Base-by-base conservation (phyloP, 1,284 basidiomycete species). In the Trichosporon sp. region DNA sequence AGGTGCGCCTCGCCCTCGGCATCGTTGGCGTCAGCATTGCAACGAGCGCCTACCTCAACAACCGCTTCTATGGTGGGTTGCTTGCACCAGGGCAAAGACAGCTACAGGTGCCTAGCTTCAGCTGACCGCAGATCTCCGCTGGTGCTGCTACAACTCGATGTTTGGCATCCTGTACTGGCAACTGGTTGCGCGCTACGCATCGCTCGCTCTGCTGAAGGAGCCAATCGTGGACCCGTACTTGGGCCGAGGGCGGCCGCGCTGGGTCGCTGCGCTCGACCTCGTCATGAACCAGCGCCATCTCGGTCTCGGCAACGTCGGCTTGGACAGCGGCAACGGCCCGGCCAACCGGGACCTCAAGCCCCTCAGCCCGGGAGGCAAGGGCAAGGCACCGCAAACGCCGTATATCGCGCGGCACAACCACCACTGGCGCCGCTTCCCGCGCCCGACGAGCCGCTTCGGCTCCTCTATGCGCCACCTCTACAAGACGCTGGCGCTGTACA, bases 251-350 rank as follows among this genome's bases (percentile, higher is more conserved):
- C 70, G 77, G n/a, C 51, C 66, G 44, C 69, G 67, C 21, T 56
- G 75, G 1, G 34, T 76, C 0, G 65, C 73, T 1, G 77, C 76
- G 0, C 66, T 78, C 3, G 78, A 80, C 66, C 62, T 79, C 8
- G 70, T 69, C n/a, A 64, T 74, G 51, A 79, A 80, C 69, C 70
- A 74, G 1, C 74, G 80, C 15, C 74, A 75, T 74, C 68, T 81
- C 11, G 77, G 73, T 8, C 68, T 81, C 18, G 75, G 75, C 15
- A 62, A 58, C 23, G 70, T 76, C 1, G 73, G 75, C 23, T 51
- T 75, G 12, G 73, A 75, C 58, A 47, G 53, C 18, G 62, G 13
- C 13, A 12, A 29, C 21, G 69, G 69, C 0, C 64, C 34, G 21
- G 58, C 64, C 2, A 70, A 70, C 32, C 25, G 13, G 18, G 18